phyloP scores from a whole-genome alignment of 148 eudicot genomes.

The Rheum nobile region DNA sequence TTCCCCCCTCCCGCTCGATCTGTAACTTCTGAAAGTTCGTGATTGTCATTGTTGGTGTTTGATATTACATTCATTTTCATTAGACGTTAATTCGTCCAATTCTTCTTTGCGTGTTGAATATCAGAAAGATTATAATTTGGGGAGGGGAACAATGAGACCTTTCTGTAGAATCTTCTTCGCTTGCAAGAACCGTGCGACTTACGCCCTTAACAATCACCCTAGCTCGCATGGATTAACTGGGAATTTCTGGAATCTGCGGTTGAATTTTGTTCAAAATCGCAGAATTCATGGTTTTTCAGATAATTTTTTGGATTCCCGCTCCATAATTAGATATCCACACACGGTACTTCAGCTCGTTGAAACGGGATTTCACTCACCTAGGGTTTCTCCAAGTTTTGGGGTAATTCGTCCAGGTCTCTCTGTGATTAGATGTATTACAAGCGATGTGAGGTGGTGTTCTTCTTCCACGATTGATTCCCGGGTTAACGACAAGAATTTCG shows the following conservation, averaged over 20 bases:
- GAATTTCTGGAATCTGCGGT: constrained; percentile 9
- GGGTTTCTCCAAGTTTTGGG: constrained; percentile 27
- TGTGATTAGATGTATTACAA: constrained; percentile 16
- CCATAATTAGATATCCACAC: constrained; percentile 20
- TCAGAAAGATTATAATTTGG: not conserved
- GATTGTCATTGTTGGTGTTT: not conserved
- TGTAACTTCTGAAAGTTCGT: not conserved
- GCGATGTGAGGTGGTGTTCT: constrained; percentile 37
- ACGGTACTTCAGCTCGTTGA: constrained; percentile 15
- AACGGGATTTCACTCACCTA: constrained; percentile 31
- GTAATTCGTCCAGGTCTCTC: constrained; percentile 13
- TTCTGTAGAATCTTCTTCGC: constrained; percentile 35
- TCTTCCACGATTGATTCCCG: constrained; percentile 29
- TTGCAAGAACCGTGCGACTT: constrained; percentile 22
- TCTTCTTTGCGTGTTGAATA: not conserved
- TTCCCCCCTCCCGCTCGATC: not conserved
- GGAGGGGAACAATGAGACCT: constrained; percentile 33
- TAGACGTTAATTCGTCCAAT: not conserved
- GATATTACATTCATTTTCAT: not conserved
- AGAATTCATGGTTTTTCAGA: constrained; percentile 20
- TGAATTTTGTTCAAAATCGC: constrained; percentile 16
- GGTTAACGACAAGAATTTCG: constrained; percentile 53
- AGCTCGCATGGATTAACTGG: constrained; percentile 9
- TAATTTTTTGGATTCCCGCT: constrained; percentile 19
- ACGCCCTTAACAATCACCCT: constrained; percentile 11